A percentile compares a stretch with the other conserved stretches of the same genome.
Conservation (phyloP, 495 filamentous ascomycete species). For the Aspergillus nidulans region DNA sequence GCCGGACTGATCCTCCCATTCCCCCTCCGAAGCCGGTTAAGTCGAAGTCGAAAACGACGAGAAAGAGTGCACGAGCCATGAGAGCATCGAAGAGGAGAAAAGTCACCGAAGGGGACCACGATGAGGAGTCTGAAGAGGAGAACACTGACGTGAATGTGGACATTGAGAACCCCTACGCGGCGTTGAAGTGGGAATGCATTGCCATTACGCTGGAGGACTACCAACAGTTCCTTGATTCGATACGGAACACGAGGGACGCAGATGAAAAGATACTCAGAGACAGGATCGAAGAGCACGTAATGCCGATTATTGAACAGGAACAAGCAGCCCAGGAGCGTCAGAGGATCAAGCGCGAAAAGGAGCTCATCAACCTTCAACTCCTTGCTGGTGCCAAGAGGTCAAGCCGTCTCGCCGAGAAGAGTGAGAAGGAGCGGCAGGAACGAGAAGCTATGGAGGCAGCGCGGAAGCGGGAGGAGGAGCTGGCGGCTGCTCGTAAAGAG, state of each 20-base stretch:
- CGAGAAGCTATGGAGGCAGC: conserved; percentile 69
- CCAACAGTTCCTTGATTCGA: conserved; percentile 61
- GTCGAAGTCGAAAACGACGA: conserved; percentile 71
- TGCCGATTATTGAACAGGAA: conserved; percentile 78
- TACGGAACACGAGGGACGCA: conserved; percentile 68
- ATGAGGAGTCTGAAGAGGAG: conserved; percentile 52
- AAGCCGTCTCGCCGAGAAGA: conserved; percentile 75
- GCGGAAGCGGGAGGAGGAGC: conserved; percentile 60
- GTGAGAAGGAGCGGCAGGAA: conserved; percentile 70
- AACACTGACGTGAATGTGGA: conserved; percentile 36
- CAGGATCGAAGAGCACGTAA: conserved; percentile 65
- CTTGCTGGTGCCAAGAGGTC: conserved; percentile 92
- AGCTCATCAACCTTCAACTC: conserved; percentile 72
- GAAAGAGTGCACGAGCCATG: conserved; percentile 64
- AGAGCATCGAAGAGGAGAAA: conserved; percentile 72
- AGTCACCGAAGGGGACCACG: conserved; percentile 46
- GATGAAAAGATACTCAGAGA: conserved; percentile 76
- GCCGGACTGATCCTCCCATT: conserved; percentile 64
- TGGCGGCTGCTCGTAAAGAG: conserved; percentile 61
- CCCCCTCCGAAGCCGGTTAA: conserved; percentile 56
- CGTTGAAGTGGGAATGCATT: conserved; percentile 86
- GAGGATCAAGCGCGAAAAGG: conserved; percentile 66
- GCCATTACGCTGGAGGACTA: conserved; percentile 77
- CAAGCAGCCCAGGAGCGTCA: conserved; percentile 72
- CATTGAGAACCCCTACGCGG: conserved; percentile 44